phyloP scores from a whole-genome alignment of 108 stramenopile species.

The Cylindrotheca closterium region DNA sequence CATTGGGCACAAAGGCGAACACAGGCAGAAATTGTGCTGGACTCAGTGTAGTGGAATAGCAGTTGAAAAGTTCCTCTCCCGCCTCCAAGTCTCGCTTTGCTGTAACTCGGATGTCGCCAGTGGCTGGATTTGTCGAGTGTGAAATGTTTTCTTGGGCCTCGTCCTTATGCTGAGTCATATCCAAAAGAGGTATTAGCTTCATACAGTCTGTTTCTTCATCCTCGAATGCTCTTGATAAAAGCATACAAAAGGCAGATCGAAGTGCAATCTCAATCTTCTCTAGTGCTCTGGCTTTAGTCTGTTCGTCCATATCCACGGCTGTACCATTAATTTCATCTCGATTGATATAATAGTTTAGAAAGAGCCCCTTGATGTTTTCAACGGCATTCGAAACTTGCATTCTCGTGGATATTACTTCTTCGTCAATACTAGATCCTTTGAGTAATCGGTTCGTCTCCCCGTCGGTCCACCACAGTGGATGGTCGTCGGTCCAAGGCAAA shows the following conservation, averaged over 20 bases:
- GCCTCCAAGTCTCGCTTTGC: slow-evolving; percentile 4
- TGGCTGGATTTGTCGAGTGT: neutral
- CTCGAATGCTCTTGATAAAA: slow-evolving; percentile 11
- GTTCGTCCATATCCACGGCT: neutral
- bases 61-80: slow-evolving; percentile 13
- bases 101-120: neutral
- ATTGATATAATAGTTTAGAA: neutral
- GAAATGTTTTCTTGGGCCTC: slow-evolving; percentile 1
- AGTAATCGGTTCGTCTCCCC: slow-evolving; percentile 1
- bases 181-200: slow-evolving; percentile 14
- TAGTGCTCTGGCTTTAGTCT: neutral
- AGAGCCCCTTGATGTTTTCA: neutral
- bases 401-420: slow-evolving; percentile 1
- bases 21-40: slow-evolving; percentile 3
- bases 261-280: neutral
- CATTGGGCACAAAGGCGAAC: slow-evolving; percentile 14
- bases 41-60: neutral
- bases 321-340: neutral
- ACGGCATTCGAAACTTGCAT: neutral
- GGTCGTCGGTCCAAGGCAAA: slow-evolving; percentile 10
- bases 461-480: slow-evolving; percentile 18
- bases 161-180: slow-evolving; percentile 14
- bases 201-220: slow-evolving; percentile 12
- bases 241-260: slow-evolving; percentile 1
- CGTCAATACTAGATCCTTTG: slow-evolving; percentile 5